Base-by-base conservation (phyloP, 768 basidiomycete species). In the Trichaptum fuscoviolaceum region DNA sequence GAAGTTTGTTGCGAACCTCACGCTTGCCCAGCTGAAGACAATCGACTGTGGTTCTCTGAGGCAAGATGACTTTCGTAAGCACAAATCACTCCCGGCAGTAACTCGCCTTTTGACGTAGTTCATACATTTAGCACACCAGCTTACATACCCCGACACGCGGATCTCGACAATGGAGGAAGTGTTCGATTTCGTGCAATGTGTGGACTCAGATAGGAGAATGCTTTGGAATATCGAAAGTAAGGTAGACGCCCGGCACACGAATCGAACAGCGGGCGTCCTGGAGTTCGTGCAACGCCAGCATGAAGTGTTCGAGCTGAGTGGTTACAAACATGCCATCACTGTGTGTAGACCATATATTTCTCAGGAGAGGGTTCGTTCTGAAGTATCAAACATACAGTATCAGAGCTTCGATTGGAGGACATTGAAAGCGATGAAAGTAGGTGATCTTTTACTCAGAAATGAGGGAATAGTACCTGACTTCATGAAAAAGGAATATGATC, bases 341-440 rank as follows among this genome's bases (percentile, higher is more conserved):
- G 90, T 90, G 70, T 67, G 85, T 71, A 52, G 20, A 20, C 8
- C 8, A 20, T 52, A 20, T 20, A 52, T 52, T 52, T 20, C 12
- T 12, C 42, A 52, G 12, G 25, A 30, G 6, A 36, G 20, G 57
- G 25, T 30, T 65, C 9, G 58, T 63, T 26, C 42, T 34, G 52
- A 5, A 9, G 2, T 26, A 35, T 9, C 52, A 25, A 34, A 68
- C 35, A 59, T 64, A 59, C 25, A 92, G 90, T 91, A 85, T 69
- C 90, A 94, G 78, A 90, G 89, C 70, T 92, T 92, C 70, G 88
- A 92, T 73, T 93, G 92, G 92, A 81, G 91, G 70, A 87, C 90
- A 17, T 73, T 93, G 17, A 74, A 90, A 62, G 82, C 77, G 25
- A 92, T 92, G 88, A 90, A 89, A 83, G 86, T 83, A 68, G n/a